Evolutionary conservation across 2,329 filamentous ascomycete species (phyloP).

Genomic region (Dactylellina parvicollis): DNA sequence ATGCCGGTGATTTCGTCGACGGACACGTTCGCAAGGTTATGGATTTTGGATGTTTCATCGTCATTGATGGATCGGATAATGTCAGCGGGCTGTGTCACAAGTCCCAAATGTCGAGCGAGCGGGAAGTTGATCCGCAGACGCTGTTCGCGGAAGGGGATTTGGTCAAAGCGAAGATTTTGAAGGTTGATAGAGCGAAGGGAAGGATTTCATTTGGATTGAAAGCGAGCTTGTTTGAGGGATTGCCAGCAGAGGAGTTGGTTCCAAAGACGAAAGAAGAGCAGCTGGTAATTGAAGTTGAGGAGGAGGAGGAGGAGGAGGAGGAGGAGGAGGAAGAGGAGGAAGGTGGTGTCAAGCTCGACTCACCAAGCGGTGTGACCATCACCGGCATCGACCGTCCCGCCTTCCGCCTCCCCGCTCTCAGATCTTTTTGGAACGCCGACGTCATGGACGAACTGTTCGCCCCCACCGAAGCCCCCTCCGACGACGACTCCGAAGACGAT

Average conservation of each 20-base stretch:
- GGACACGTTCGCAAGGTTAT: conserved; percentile 93
- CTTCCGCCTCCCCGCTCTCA: conserved; percentile 68
- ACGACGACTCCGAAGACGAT: conserved; percentile 67
- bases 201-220: conserved; percentile 91
- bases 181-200: conserved; percentile 77
- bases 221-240: conserved; percentile 83
- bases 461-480: conserved; percentile 61
- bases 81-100: conserved; percentile 93
- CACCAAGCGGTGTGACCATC: conserved; percentile 60
- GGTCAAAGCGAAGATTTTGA: conserved; percentile 91
- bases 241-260: conserved; percentile 67
- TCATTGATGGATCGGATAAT: conserved; percentile 85
- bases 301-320: conserved; percentile 64
- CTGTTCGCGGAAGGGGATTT: conserved; percentile 88
- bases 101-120: conserved; percentile 86
- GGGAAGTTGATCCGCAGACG: conserved; percentile 83
- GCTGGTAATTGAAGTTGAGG: conserved; percentile 61
- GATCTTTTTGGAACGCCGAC: conserved; percentile 86
- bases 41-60: conserved; percentile 93
- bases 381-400: conserved; percentile 40
- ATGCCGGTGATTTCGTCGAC: conserved; percentile 81
- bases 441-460: conserved; percentile 66
- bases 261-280: conserved; percentile 59
- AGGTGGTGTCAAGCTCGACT: conserved; percentile 60
- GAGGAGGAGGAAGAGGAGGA: conserved; percentile 64